Evolutionary conservation across 2,329 filamentous ascomycete species (phyloP), one percentile per base, ranked within the genome.

Genomic region (Alternaria incomplexa): DNA sequence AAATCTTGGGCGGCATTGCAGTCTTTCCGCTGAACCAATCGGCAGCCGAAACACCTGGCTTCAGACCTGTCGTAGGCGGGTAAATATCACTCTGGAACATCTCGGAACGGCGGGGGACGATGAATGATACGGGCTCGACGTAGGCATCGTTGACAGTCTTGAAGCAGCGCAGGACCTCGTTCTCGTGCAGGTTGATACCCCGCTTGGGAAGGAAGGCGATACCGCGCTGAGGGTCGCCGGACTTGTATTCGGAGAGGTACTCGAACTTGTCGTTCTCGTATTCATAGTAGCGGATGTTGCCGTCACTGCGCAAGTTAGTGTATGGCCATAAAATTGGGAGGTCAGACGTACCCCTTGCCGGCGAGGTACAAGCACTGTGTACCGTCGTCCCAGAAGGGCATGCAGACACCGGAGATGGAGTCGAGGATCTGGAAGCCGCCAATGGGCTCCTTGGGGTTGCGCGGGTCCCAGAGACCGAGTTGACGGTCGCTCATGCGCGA

Each of bases 301-400:
- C 96, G 78, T 99, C 96, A 81, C 93, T 96, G 15, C 28, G 11
- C 9, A 36, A 28, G 54, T 74, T 40, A 77, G 68, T 43, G 36
- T 40, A 6, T 26, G 12, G 4, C 48, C 6, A 28, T 5, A 6
- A 11, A 17, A 23, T 30, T 22, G 2, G 23, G 8, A 28, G 40
- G 4, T 17, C 23, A 9, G 36, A 82, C 91, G 84, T 82, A 95
- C 93, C 95, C 96, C 85, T 98, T 98, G 79, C 96, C 96, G 74
- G 96, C 96, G 77, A 99, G 87, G 82, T 97, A 99, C 76, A 99
- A 85, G 79, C 93, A 96, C 83, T 96, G 93, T 56, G 93, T 97
- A 64, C 94, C 93, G 64, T 98, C 95, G 79, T 99, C 96, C 96
- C 96, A 99, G 88, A 99, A 98, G 30, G 96, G 96, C 93, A 99